Evolutionary conservation across 306 rosid genomes (phyloP), one percentile per base, ranked within the genome.

Genomic region (Trichosanthes truncata): DNA sequence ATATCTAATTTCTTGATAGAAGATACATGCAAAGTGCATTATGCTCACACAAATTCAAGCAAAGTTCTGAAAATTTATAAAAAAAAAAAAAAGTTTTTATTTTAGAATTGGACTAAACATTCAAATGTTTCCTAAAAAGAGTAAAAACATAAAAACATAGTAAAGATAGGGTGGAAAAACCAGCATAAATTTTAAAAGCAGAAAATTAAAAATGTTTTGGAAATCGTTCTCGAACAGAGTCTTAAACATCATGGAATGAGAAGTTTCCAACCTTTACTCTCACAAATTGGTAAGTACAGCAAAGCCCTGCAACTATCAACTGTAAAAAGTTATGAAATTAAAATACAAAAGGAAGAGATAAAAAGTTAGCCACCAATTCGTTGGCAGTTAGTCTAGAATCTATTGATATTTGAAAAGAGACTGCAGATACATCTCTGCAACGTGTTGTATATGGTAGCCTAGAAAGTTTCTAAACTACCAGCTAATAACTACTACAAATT

Each of bases 391-490:
- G 78, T 49, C 61, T 74, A 49, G 14, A 12, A 26, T 72, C 77
- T 72, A 46, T 14, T 46, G 40, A 72, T 72, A 15, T 41, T 45
- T 45, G 77, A 72, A 72, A 3, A 23, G 23, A 26, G 10, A 72
- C 61, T 63, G 71, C 40, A 17, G 72, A 35, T 15, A 41, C 79
- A 82, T 68, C 84, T 76, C 85, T 74, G 49, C 52, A 68, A 48
- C 86, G 51, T 20, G 11, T 23, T 26, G 49, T 73, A 80, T 84
- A 81, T 68, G 75, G 79, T 80, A 76, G 84, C 63, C 60, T 80
- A 79, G 21, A 51, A 84, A 78, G 77, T 80, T 36, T n/a, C 79
- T 81, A 79, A 41, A 63, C 80, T 36, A 77, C 55, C 80, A 48
- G 17, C 72, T 77, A 36, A 77, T 41, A n/a, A 71, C 48, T 55